Evolutionary conservation across 768 basidiomycete species (phyloP).

Genomic region (Galerina sulciceps): DNA sequence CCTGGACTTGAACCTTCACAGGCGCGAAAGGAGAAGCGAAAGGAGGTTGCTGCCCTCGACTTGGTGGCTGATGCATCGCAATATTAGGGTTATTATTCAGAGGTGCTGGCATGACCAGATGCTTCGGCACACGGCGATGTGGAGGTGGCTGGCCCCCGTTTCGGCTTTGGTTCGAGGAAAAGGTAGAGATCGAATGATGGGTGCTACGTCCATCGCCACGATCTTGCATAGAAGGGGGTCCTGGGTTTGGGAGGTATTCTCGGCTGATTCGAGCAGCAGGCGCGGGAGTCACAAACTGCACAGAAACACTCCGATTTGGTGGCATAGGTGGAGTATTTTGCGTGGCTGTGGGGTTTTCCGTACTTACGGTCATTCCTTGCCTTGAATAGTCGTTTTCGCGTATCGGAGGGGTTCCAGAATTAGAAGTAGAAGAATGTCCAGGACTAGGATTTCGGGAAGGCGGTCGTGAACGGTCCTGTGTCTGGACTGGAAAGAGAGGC

Average conservation of each 20-base stretch:
- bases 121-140: constrained; percentile 55
- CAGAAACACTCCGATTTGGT: not conserved
- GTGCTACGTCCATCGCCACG: constrained; percentile 24
- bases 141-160: constrained; percentile 23
- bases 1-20: constrained; percentile 11
- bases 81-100: constrained; percentile 41
- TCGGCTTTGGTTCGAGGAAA: constrained; percentile 27
- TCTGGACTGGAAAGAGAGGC: not conserved
- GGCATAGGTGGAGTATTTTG: not conserved
- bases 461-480: constrained; percentile 6
- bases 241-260: not conserved
- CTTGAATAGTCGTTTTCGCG: not conserved
- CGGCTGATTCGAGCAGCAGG: constrained; percentile 4
- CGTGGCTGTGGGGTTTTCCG: not conserved
- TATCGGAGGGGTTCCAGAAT: not conserved
- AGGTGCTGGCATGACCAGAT: constrained; percentile 76
- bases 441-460: constrained; percentile 11
- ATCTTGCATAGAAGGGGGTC: constrained; percentile 5
- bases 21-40: constrained; percentile 15
- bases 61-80: not conserved
- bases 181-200: constrained; percentile 28
- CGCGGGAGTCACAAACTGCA: not conserved
- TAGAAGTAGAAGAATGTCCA: not conserved
- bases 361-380: not conserved
- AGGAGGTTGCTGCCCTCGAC: constrained; percentile 5